Conservation (phyloP, 306 rosid species). For the Elaeagnus macrophylla region DNA sequence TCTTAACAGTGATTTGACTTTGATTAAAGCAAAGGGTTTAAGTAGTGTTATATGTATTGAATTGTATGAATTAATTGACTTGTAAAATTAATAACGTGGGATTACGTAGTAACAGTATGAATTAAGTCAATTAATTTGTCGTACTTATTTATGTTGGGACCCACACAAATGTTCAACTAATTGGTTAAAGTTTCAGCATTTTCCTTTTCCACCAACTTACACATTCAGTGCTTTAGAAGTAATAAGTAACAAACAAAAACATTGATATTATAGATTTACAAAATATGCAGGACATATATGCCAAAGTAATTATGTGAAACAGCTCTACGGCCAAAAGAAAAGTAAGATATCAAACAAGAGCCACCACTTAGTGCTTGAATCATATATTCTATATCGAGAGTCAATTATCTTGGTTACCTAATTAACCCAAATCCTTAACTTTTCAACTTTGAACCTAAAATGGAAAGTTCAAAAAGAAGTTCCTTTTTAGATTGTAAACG, state of each 20-base stretch:
- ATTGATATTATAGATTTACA: constrained; percentile 19
- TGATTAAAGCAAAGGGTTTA: constrained; percentile 31
- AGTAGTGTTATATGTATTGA: too few relatives aligned
- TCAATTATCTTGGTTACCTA: constrained; percentile 26
- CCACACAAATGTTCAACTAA: constrained; percentile 38
- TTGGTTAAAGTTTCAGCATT: constrained; percentile 27
- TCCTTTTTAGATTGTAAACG: background rate
- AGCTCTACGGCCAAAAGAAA: constrained; percentile 3
- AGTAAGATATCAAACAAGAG: background rate
- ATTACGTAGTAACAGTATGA: too few relatives aligned
- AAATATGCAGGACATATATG: constrained; percentile 27
- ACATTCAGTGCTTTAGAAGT: constrained; percentile 14
- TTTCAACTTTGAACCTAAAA: constrained; percentile 15
- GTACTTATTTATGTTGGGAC: constrained; percentile 34
- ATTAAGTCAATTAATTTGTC: too few relatives aligned
- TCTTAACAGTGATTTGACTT: constrained; percentile 32
- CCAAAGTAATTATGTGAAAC: constrained; percentile 14
- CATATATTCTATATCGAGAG: constrained; percentile 17
- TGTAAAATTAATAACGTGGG: too few relatives aligned
- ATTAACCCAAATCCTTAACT: background rate
- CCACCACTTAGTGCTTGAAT: background rate
- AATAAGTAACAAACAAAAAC: constrained; percentile 17
- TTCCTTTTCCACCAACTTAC: constrained; percentile 36
- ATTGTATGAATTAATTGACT: too few relatives aligned
- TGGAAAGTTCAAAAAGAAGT: constrained; percentile 8